Evolutionary conservation across 306 rosid genomes (phyloP).

Genomic region (Vigna angularis): DNA sequence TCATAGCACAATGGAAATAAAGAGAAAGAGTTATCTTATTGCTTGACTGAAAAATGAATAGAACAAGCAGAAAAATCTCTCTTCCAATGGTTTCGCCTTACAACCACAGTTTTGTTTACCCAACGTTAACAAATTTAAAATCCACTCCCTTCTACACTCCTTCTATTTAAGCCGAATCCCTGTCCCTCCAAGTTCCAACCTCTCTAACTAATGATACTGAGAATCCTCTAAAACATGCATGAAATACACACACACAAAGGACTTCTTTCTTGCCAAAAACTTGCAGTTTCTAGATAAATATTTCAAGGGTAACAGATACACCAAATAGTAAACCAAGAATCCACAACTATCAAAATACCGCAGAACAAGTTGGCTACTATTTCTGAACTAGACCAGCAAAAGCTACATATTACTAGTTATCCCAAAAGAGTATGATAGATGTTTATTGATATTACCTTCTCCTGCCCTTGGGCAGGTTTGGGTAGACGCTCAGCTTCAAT

Average conservation of each 20-base stretch:
- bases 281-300: neutral
- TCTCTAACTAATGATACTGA: neutral
- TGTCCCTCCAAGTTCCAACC: neutral
- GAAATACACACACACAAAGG: neutral
- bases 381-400: neutral
- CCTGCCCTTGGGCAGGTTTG: slow-evolving; percentile 87
- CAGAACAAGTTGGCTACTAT: neutral
- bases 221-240: neutral
- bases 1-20: neutral
- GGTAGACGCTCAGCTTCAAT: slow-evolving; percentile 97
- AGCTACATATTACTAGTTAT: slow-evolving; percentile 18
- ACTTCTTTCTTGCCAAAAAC: neutral
- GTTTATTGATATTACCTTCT: slow-evolving; percentile 65
- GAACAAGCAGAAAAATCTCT: neutral
- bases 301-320: neutral
- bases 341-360: neutral
- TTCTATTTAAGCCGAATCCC: neutral
- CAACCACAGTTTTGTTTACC: neutral
- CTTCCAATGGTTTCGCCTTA: neutral
- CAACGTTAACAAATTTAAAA: neutral
- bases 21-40: neutral
- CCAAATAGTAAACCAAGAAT: neutral
- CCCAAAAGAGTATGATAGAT: slow-evolving; percentile 4
- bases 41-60: neutral
- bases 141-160: neutral